Evolutionary conservation across 1,284 basidiomycete species (phyloP), one percentile per base, ranked within the genome.

Genomic region (Mycosarcoma mackinlayi): DNA sequence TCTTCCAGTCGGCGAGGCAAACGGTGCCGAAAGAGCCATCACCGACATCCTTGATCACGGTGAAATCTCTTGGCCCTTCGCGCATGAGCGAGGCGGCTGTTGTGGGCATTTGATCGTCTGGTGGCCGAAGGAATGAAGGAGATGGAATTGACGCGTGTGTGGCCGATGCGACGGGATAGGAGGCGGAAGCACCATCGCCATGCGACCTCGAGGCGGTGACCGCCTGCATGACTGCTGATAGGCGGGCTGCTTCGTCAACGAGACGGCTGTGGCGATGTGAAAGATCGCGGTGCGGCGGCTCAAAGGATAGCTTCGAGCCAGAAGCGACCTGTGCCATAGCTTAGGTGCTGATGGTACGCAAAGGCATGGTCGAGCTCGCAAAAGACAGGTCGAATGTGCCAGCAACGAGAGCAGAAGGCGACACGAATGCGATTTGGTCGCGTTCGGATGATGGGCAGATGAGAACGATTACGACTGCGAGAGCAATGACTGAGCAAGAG

Each of bases 1-100:
- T 93, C 87, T 96, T 94, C 95, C 95, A 98, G 87, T 99, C 96
- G 83, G 94, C 98, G 72, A 99, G 88, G 89, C 92, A 94, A 64
- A 99, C 95, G 8, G 94, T 98, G 60, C 95, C 95, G 82, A 99
- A 82, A 21, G 77, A 79, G 23, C 80, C 80, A 21, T 78, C 77
- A 2, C 80, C 80, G 30, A 79, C 67, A 31, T 77, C 76, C 39
- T 75, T 75, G 65, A 82, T 81, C 24, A 80, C 68, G 35, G 75
- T 76, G 35, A 77, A 82, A 51, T 79, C 70, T 35, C 80, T 52
- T 3, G 72, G 65, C 8, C 75, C 73, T 52, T 78, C 79, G 16
- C 74, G 64, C 77, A 79, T 77, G 27, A 78, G 68, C 23, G 66
- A 64, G 18, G 78, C 78, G 10, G 78, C 78, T 0, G 78, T 79